phyloP scores from a whole-genome alignment of 2,329 filamentous ascomycete genomes.

The Nectriaceae sp. region DNA sequence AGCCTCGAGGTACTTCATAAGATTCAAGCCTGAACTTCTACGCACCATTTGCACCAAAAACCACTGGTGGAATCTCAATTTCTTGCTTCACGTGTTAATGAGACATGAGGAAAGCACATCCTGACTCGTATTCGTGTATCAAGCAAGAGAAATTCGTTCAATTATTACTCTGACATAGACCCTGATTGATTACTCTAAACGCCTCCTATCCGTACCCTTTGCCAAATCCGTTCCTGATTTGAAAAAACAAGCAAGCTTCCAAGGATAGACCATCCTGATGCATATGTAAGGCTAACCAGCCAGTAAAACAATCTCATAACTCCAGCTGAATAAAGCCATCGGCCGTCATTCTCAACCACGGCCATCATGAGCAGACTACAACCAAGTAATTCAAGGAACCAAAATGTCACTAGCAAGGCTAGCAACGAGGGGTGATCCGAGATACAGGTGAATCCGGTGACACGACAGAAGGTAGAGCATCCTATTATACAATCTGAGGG shows the following conservation, averaged over 20 bases:
- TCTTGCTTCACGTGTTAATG: no score
- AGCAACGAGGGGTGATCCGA: neutral
- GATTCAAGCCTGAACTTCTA: neutral
- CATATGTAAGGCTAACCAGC: constrained; percentile 20
- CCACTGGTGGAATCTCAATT: no score
- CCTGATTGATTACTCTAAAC: constrained; percentile 10
- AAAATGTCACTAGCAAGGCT: constrained; percentile 4
- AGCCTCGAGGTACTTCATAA: neutral
- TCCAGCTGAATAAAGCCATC: constrained; percentile 26
- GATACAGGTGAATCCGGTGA: constrained; percentile 3
- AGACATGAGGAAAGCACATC: no score
- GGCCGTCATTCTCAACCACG: constrained; percentile 20
- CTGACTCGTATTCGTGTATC: neutral
- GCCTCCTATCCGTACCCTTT: constrained; percentile 20
- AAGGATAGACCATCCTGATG: constrained; percentile 12
- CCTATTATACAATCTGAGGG: constrained; percentile 23
- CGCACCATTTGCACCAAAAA: no score
- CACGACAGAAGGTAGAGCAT: constrained; percentile 10
- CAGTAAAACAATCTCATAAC: constrained; percentile 28
- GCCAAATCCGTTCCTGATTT: constrained; percentile 21
- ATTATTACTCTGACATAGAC: neutral
- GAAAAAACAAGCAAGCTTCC: constrained; percentile 17
- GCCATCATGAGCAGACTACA: constrained; percentile 2
- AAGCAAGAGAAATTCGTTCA: neutral
- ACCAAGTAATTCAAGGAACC: constrained; percentile 2